Evolutionary conservation across 2,329 filamentous ascomycete species (phyloP).

Genomic region (Tolypocladium cylindrosporum): DNA sequence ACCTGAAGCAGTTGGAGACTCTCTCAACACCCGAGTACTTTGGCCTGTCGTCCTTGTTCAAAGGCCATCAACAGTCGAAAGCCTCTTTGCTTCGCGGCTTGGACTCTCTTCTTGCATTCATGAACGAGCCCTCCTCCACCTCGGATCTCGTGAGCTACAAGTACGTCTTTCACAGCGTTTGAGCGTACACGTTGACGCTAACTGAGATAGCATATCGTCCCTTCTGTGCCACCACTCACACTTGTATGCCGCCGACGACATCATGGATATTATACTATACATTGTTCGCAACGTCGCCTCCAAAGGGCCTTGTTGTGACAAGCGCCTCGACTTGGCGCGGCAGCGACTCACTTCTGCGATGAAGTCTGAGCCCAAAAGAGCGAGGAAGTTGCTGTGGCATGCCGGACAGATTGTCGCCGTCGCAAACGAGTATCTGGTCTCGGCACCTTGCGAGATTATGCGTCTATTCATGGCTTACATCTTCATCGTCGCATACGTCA

Average conservation of each 20-base stretch:
- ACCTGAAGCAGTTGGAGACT: conserved; percentile 17
- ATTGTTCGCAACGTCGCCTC: conserved; percentile 17
- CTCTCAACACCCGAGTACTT: conserved; percentile 14
- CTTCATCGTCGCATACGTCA: conserved; percentile 15
- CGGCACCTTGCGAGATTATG: conserved; percentile 20
- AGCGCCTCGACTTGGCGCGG: conserved; percentile 12
- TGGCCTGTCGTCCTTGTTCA: conserved; percentile 13
- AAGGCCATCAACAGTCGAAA: conserved; percentile 14
- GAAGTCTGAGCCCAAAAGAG: conserved; percentile 8
- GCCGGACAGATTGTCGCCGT: conserved; percentile 19
- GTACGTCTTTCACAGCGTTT: conserved; percentile 3
- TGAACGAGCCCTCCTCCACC: conserved; percentile 12
- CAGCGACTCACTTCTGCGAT: conserved; percentile 12
- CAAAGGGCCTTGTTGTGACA: conserved; percentile 4
- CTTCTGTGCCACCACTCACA: conserved; percentile 19
- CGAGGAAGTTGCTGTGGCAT: conserved; percentile 16
- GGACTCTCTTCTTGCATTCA: conserved; percentile 9
- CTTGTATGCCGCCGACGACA: conserved; percentile 14
- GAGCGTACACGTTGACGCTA: background rate
- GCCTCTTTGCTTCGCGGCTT: conserved; percentile 9
- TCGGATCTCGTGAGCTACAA: conserved; percentile 19
- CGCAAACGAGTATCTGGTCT: conserved; percentile 17
- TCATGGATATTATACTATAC: conserved; percentile 18
- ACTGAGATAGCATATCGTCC: conserved; percentile 12
- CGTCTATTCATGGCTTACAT: conserved; percentile 21